Conservation (phyloP, 1,284 basidiomycete species). For the Hemileia vastatrix region DNA sequence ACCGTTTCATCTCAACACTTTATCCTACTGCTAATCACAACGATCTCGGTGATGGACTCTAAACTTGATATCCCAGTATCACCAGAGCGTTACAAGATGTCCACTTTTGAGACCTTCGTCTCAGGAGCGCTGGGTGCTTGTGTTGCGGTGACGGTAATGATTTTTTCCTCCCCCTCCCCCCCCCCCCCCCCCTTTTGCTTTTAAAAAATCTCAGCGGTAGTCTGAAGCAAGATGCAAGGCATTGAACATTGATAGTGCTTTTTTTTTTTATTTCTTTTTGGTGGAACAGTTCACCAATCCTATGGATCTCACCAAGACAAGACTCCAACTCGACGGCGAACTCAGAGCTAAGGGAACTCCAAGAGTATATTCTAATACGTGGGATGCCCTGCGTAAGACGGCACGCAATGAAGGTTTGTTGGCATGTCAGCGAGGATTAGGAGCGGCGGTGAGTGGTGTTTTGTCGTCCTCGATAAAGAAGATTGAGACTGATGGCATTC, state of each 20-base stretch:
- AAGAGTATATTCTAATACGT: conserved; percentile 11
- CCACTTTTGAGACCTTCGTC: conserved; percentile 14
- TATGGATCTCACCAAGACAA: conserved; percentile 79
- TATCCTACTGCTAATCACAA: too few species aligned
- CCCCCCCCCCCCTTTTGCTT: background rate
- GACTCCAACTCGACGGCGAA: conserved; percentile 87
- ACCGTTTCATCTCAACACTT: too few species aligned
- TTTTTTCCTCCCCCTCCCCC: background rate
- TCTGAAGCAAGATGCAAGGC: background rate
- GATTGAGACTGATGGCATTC: too few species aligned
- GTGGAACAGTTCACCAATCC: conserved; percentile 22
- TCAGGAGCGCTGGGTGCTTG: conserved; percentile 22
- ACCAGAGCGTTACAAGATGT: background rate
- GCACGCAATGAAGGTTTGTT: conserved; percentile 9
- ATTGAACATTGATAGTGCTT: background rate
- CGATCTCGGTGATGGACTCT: too few species aligned
- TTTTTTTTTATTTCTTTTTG: background rate
- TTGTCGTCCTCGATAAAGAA: background rate
- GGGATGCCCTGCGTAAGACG: conserved; percentile 15
- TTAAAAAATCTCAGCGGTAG: background rate
- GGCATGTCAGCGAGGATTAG: conserved; percentile 19
- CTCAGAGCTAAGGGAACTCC: conserved; percentile 45
- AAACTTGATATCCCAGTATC: too few species aligned
- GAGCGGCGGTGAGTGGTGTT: conserved; percentile 18
- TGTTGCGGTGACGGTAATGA: conserved; percentile 17